A percentile compares a stretch with the other conserved stretches of the same genome.
These are phyloP conservation scores for Globisporangium uncinulatum DNA, from an alignment of 352 stramenopile species.

Conservation along the genomic window DNA sequence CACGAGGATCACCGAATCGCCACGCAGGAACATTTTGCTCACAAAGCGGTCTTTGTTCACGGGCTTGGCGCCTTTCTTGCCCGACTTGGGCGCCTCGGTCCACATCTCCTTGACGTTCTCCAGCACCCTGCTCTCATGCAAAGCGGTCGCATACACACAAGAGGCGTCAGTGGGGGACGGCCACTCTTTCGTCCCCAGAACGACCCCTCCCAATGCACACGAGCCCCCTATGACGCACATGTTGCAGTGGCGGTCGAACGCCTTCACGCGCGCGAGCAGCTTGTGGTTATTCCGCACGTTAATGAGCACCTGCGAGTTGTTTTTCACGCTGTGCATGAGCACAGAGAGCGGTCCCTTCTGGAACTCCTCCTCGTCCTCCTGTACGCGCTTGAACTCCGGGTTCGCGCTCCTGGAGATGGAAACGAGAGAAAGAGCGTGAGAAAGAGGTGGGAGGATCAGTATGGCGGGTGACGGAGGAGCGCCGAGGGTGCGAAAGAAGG, in stretches of 20 bases:
- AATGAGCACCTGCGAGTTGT: conserved; percentile 98
- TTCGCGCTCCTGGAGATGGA: conserved; percentile 14
- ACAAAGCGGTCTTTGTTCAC: conserved; percentile 99
- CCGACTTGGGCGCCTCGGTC: conserved; percentile 97
- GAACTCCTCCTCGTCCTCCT: conserved; percentile 92
- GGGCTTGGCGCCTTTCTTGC: conserved; percentile 93
- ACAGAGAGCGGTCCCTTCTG: conserved; percentile 96
- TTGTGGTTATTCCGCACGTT: conserved; percentile 99
- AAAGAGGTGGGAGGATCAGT: background rate
- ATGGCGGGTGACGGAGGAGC: background rate
- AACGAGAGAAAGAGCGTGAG: background rate
- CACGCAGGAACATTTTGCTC: conserved; percentile 99
- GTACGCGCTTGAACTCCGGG: conserved; percentile 78
- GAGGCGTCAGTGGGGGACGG: background rate
- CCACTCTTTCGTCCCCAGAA: background rate
- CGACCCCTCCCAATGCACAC: background rate
- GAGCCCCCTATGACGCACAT: conserved; percentile 78
- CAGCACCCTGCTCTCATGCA: conserved; percentile 96
- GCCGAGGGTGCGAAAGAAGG: background rate
- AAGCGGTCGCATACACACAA: background rate
- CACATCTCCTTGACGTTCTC: conserved; percentile 99
- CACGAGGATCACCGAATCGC: conserved; percentile 99
- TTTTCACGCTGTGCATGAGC: conserved; percentile 97
- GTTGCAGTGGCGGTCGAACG: conserved; percentile 99
- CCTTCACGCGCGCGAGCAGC: conserved; percentile 97